phyloP scores from a whole-genome alignment of 208 protist species.

The Naegleria fowleri region DNA sequence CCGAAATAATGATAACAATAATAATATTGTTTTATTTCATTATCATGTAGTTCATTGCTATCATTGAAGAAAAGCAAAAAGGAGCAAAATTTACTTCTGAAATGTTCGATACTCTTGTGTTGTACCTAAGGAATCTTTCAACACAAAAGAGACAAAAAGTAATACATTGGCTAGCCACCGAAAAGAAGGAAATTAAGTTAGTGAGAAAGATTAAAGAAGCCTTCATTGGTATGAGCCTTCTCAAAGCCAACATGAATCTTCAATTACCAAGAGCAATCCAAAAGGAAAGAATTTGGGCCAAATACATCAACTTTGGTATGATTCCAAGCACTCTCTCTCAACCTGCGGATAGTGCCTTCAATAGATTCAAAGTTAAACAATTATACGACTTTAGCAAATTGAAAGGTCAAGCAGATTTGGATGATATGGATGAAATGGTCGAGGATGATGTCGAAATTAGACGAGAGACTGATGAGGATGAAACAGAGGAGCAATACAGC shows the following conservation, averaged over 20 bases:
- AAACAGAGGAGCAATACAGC: neutral
- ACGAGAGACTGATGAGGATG: neutral
- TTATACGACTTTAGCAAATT: neutral
- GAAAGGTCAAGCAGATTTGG: neutral
- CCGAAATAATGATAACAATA: neutral
- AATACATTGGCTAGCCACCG: neutral
- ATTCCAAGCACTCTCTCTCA: neutral
- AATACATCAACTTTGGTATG: neutral
- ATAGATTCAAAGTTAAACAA: neutral
- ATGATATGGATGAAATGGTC: neutral
- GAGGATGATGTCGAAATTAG: neutral
- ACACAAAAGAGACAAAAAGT: neutral
- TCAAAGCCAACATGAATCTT: neutral
- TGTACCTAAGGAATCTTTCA: neutral
- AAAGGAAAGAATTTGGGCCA: constrained; percentile 3
- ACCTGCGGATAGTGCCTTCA: neutral
- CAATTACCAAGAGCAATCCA: neutral
- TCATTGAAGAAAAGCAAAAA: neutral
- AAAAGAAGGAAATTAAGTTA: neutral
- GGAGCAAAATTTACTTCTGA: neutral
- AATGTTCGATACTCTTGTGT: neutral
- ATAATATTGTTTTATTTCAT: neutral
- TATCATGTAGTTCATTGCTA: neutral
- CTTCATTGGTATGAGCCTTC: neutral
- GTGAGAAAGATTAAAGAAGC: neutral